Conservation (phyloP, 495 filamentous ascomycete genomes). For the Penicillium macrosclerotiorum region DNA sequence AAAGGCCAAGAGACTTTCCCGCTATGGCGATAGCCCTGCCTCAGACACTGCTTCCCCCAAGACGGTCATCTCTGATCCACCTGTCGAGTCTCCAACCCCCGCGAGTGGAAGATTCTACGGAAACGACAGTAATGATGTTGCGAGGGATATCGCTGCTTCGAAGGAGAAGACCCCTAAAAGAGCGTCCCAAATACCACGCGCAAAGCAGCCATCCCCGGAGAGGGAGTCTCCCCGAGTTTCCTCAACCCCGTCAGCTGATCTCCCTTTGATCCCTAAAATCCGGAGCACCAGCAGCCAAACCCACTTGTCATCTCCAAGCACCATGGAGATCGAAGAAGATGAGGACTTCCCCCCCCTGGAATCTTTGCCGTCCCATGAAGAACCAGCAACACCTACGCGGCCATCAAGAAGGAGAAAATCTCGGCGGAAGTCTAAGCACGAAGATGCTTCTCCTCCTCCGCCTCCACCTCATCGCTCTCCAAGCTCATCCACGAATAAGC, state of each 20-base stretch:
- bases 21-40: constrained; percentile 38
- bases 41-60: constrained; percentile 25
- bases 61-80: constrained; percentile 11
- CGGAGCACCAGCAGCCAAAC: constrained; percentile 42
- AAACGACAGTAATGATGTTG: constrained; percentile 14
- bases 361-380: constrained; percentile 17
- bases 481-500: constrained; percentile 40
- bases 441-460: constrained; percentile 46
- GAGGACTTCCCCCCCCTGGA: constrained; percentile 37
- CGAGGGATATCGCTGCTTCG: constrained; percentile 7
- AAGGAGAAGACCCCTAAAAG: constrained; percentile 25
- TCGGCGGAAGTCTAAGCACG: constrained; percentile 31
- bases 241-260: constrained; percentile 55
- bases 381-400: constrained; percentile 37
- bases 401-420: constrained; percentile 29
- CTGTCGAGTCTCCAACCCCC: constrained; percentile 1
- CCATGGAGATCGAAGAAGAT: constrained; percentile 23
- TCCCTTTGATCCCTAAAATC: constrained; percentile 58
- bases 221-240: constrained; percentile 47
- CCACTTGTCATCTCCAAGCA: constrained; percentile 26
- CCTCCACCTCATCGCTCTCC: constrained; percentile 52
- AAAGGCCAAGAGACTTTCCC: constrained; percentile 53
- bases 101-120: constrained; percentile 20
- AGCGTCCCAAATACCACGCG: constrained; percentile 17
- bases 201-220: constrained; percentile 19